Percentiles rank a stretch among this genome's conserved stretches.
These are phyloP conservation scores for Xerocomus minutiporus DNA, from an alignment of 1,284 basidiomycete species.

Conservation along the genomic window DNA sequence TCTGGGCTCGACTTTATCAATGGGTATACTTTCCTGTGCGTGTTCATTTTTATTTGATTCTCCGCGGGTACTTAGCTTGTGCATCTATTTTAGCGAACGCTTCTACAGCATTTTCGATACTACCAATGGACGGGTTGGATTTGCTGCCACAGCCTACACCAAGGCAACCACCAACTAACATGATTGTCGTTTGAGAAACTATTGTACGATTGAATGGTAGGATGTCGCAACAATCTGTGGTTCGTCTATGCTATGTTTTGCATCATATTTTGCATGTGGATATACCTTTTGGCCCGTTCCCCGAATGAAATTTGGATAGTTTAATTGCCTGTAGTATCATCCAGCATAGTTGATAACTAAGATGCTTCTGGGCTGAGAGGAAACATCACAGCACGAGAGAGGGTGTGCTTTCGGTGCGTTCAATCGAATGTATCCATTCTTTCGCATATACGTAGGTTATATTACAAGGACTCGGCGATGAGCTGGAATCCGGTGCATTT, in stretches of 20 bases:
- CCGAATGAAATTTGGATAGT: not conserved
- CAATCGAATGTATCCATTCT: too few species aligned
- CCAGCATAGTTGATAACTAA: too few species aligned
- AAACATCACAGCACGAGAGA: too few species aligned
- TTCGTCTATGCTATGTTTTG: not conserved
- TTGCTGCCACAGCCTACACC: slow-evolving; percentile 45
- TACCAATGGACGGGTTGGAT: slow-evolving; percentile 41
- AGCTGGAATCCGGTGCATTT: too few species aligned
- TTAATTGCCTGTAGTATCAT: too few species aligned
- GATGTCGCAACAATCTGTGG: not conserved
- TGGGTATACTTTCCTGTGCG: slow-evolving; percentile 19
- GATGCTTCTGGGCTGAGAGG: too few species aligned
- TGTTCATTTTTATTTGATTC: slow-evolving; percentile 1
- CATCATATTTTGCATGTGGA: too few species aligned
- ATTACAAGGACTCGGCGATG: too few species aligned
- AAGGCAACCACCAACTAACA: not conserved
- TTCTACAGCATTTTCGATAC: slow-evolving; percentile 51
- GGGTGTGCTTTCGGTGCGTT: too few species aligned
- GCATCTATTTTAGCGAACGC: slow-evolving; percentile 36
- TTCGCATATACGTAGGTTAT: too few species aligned
- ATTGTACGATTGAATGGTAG: not conserved
- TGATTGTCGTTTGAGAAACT: not conserved
- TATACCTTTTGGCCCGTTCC: too few species aligned
- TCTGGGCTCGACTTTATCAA: slow-evolving; percentile 40
- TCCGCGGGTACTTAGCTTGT: slow-evolving; percentile 23